Evolutionary conservation across 202 grass and related monocot genomes (phyloP).

Genomic region (Cymbopogon flexuosus): DNA sequence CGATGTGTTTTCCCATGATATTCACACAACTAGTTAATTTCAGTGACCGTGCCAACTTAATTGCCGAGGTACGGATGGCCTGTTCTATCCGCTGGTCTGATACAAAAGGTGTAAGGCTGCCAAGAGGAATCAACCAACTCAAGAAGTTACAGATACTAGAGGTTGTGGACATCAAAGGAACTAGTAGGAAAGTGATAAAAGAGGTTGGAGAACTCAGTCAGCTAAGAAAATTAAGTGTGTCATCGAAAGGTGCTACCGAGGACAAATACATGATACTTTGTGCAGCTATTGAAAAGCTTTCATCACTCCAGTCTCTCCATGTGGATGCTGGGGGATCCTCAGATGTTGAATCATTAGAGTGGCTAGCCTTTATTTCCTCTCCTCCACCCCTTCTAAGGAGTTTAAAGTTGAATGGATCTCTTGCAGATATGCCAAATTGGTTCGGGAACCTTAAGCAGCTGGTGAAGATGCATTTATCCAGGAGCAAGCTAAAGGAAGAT

Average conservation of each 20-base stretch:
- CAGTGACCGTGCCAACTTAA: not conserved
- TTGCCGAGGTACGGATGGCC: not conserved
- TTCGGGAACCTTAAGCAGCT: not conserved
- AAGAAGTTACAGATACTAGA: slow-evolving; percentile 21
- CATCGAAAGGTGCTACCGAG: not conserved
- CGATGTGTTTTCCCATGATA: not conserved
- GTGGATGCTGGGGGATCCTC: not conserved
- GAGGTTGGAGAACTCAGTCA: slow-evolving; percentile 12
- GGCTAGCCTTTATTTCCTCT: not conserved
- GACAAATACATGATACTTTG: slow-evolving; percentile 4
- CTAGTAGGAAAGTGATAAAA: not conserved
- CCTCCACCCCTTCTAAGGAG: not conserved
- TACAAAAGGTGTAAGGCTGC: not conserved
- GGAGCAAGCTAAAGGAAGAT: not conserved
- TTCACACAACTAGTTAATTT: not conserved
- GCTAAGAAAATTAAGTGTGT: slow-evolving; percentile 23
- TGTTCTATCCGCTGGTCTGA: not conserved
- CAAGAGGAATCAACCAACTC: slow-evolving; percentile 5
- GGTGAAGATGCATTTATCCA: not conserved
- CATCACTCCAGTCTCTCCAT: not conserved
- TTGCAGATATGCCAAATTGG: not conserved
- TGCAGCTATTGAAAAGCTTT: not conserved
- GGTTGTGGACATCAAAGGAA: slow-evolving; percentile 4
- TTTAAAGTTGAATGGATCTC: not conserved
- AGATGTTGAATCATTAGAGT: not conserved